phyloP scores from a whole-genome alignment of 2,329 filamentous ascomycete species.

The Diplodia sapinea region DNA sequence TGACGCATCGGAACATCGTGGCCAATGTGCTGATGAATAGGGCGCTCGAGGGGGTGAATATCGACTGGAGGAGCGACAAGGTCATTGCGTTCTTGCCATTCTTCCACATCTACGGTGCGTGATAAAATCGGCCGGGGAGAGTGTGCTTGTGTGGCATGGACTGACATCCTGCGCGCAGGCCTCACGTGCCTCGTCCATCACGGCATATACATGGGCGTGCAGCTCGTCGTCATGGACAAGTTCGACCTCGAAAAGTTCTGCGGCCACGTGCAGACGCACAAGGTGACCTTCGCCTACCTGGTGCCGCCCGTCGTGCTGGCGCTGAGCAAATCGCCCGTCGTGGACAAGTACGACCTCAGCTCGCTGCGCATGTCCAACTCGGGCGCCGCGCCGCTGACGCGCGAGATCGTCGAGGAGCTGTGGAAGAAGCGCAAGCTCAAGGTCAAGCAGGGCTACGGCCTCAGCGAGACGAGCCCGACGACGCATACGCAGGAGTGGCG shows the following conservation, averaged over 20 bases:
- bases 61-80: constrained; percentile 70
- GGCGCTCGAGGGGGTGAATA: constrained; percentile 50
- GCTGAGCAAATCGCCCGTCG: constrained; percentile 77
- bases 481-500: constrained; percentile 76
- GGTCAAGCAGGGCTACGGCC: constrained; percentile 91
- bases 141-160: not conserved
- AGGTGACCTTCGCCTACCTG: constrained; percentile 78
- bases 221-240: constrained; percentile 73
- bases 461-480: constrained; percentile 84
- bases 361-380: constrained; percentile 83
- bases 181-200: constrained; percentile 76
- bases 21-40: constrained; percentile 64
- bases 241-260: constrained; percentile 86
- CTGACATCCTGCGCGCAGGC: constrained; percentile 50
- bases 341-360: constrained; percentile 81
- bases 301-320: constrained; percentile 84
- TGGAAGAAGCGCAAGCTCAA: constrained; percentile 76
- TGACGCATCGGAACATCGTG: constrained; percentile 83
- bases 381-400: constrained; percentile 82
- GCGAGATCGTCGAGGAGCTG: constrained; percentile 77
- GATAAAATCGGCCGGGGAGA: too few species aligned
- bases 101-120: constrained; percentile 84
- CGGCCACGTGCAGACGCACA: constrained; percentile 73
- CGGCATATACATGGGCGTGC: constrained; percentile 68
- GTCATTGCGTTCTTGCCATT: constrained; percentile 83